Percentiles rank a stretch among this genome's conserved stretches.
Conservation (phyloP, 345 rosid species). For the Sapria himalayana region DNA sequence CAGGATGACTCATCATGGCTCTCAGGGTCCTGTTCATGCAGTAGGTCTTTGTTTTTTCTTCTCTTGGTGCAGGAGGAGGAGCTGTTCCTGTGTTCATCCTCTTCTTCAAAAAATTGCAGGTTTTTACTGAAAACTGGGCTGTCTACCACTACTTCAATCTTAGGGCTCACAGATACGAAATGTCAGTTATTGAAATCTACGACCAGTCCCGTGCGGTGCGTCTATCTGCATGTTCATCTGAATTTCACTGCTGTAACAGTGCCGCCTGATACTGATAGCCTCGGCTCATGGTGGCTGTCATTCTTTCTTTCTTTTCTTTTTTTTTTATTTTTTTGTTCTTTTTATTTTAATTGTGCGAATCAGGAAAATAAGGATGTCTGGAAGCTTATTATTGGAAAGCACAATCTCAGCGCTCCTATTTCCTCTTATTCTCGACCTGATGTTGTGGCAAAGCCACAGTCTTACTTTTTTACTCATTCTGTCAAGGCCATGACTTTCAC, state of each 20-base stretch:
- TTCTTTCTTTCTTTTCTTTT: too few relatives aligned
- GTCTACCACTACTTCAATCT: slow-evolving; percentile 96
- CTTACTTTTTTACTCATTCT: slow-evolving; percentile 82
- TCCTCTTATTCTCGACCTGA: slow-evolving; percentile 80
- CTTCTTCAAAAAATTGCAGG: too few relatives aligned
- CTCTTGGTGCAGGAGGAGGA: too few relatives aligned
- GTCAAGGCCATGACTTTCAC: slow-evolving; percentile 76
- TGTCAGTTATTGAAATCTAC: slow-evolving; percentile 83
- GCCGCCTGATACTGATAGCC: too few relatives aligned
- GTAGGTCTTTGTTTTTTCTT: slow-evolving; percentile 25
- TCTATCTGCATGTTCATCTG: too few relatives aligned
- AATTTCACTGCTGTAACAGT: too few relatives aligned
- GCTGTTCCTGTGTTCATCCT: too few relatives aligned
- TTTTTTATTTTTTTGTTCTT: not conserved
- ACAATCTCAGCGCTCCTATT: slow-evolving; percentile 68
- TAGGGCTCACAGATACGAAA: slow-evolving; percentile 90
- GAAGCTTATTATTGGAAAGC: slow-evolving; percentile 91
- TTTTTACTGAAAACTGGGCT: slow-evolving; percentile 96
- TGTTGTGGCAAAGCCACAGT: slow-evolving; percentile 72
- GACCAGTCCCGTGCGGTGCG: slow-evolving; percentile 97
- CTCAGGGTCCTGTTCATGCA: slow-evolving; percentile 85
- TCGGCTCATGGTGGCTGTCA: too few relatives aligned
- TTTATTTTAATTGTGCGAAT: slow-evolving; percentile 8
- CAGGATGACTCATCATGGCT: slow-evolving; percentile 83
- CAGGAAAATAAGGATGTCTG: slow-evolving; percentile 94